A percentile compares a stretch with the other conserved stretches of the same genome.
These are phyloP conservation scores for Metarhizium rileyi DNA, from an alignment of 2,329 filamentous ascomycete species.

Conservation along the genomic window DNA sequence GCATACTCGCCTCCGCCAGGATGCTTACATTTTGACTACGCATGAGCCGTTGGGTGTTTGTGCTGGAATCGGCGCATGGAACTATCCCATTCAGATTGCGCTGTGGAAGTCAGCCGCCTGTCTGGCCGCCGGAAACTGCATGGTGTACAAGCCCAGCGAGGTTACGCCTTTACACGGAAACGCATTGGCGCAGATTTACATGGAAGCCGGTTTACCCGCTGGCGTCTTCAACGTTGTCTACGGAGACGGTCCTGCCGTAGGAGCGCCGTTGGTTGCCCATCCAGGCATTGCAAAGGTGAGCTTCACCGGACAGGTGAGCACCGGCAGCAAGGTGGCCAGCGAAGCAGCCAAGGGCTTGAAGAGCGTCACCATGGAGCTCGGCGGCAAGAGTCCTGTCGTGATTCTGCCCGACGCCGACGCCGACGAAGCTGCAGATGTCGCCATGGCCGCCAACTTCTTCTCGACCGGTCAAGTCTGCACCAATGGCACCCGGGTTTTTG, in stretches of 20 bases:
- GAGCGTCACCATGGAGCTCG: conserved; percentile 85
- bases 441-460: conserved; percentile 93
- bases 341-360: conserved; percentile 73
- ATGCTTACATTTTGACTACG: conserved; percentile 74
- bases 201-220: conserved; percentile 66
- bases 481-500: conserved; percentile 81
- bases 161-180: conserved; percentile 77
- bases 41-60: conserved; percentile 78
- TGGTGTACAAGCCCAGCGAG: conserved; percentile 87
- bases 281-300: conserved; percentile 71
- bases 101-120: conserved; percentile 85
- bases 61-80: conserved; percentile 83
- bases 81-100: conserved; percentile 85
- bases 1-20: conserved; percentile 60
- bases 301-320: conserved; percentile 81
- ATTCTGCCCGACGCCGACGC: conserved; percentile 72
- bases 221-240: conserved; percentile 86
- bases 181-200: conserved; percentile 64
- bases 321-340: conserved; percentile 71
- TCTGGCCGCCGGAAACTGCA: conserved; percentile 76
- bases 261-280: conserved; percentile 65
- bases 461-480: conserved; percentile 88
- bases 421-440: conserved; percentile 73
- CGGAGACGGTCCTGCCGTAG: conserved; percentile 62
- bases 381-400: conserved; percentile 75